Evolutionary conservation across 148 eudicot species (phyloP).

Genomic region (Chenopodium album): DNA sequence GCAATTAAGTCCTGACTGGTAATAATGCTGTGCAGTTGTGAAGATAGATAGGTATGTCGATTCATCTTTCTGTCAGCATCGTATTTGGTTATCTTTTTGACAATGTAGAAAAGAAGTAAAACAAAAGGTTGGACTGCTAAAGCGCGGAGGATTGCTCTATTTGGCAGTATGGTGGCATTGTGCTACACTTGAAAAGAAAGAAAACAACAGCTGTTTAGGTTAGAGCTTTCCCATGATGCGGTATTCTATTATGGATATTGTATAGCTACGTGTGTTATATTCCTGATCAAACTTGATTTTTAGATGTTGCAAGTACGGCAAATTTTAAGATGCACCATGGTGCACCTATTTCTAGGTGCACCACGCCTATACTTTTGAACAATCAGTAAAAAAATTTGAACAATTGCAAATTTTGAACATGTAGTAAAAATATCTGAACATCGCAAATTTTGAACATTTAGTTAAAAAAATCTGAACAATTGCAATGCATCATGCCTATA

Average conservation of each 20-base stretch:
- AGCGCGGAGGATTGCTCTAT: background rate
- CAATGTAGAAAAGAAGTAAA: background rate
- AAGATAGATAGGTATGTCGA: background rate
- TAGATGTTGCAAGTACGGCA: background rate
- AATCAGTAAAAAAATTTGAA: no score
- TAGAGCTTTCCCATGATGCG: background rate
- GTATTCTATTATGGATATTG: background rate
- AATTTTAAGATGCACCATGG: no score
- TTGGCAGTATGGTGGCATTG: background rate
- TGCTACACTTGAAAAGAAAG: background rate
- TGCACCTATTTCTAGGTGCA: no score
- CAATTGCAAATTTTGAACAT: no score
- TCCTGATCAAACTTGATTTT: background rate
- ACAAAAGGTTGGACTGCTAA: background rate
- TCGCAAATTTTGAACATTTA: no score
- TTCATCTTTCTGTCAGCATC: background rate
- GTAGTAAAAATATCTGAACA: no score
- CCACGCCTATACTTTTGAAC: no score
- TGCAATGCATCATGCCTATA: no score
- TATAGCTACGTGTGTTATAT: background rate
- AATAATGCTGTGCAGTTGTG: conserved; percentile 5
- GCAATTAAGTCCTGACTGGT: conserved; percentile 48
- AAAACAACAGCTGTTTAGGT: background rate
- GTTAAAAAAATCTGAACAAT: no score
- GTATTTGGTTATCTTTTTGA: background rate